Evolutionary conservation across 1,284 basidiomycete species (phyloP).

Genomic region (Vanrija sp.): DNA sequence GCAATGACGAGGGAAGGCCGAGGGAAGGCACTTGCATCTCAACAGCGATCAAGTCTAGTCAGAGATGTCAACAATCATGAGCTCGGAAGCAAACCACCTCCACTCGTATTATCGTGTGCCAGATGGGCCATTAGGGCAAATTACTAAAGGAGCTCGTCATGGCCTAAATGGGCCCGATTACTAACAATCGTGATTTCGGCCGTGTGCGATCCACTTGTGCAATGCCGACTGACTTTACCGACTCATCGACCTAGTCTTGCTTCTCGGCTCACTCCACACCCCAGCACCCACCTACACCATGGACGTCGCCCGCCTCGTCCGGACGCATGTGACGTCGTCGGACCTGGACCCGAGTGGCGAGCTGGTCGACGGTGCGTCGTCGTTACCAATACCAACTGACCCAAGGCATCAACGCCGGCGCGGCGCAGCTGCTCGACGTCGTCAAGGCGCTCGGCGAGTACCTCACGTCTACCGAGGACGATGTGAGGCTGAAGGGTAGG

Average conservation of each 20-base stretch:
- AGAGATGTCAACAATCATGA: too few species aligned
- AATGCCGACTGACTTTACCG: background rate
- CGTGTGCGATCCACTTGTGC: too few species aligned
- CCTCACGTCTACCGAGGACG: conserved; percentile 78
- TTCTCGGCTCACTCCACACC: too few species aligned
- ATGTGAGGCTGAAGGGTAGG: conserved; percentile 71
- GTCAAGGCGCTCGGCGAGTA: conserved; percentile 83
- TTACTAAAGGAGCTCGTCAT: too few species aligned
- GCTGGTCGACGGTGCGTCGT: conserved; percentile 34
- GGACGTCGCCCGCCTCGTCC: conserved; percentile 41
- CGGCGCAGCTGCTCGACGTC: conserved; percentile 67
- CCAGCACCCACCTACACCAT: conserved; percentile 14
- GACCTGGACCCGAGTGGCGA: conserved; percentile 37
- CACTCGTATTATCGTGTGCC: too few species aligned
- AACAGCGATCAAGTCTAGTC: too few species aligned
- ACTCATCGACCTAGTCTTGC: too few species aligned
- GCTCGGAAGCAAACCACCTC: too few species aligned
- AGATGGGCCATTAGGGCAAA: too few species aligned
- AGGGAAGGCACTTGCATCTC: too few species aligned
- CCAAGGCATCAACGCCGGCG: conserved; percentile 63
- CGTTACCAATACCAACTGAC: background rate
- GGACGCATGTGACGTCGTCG: conserved; percentile 42
- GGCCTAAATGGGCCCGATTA: too few species aligned
- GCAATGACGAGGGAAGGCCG: too few species aligned
- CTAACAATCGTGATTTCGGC: background rate